These are phyloP conservation scores for Ceratocystis ficicola DNA, from an alignment of 2,329 filamentous ascomycete species.

Conservation along the genomic window DNA sequence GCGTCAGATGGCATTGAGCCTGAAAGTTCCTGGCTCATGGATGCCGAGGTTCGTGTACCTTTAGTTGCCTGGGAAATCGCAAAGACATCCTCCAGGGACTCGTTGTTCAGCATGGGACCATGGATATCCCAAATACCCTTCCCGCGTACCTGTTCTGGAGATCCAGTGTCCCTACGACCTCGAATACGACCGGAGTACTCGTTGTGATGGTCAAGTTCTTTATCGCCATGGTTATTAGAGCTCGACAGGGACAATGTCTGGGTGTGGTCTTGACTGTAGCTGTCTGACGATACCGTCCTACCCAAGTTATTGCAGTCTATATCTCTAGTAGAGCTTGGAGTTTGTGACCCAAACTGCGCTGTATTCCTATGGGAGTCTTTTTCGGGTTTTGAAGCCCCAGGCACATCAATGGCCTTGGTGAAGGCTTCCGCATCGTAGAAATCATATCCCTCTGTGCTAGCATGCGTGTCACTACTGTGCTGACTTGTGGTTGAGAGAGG, in stretches of 20 bases:
- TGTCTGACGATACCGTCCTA: slow-evolving; percentile 3
- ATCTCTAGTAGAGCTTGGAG: slow-evolving; percentile 6
- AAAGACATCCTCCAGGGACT: slow-evolving; percentile 3
- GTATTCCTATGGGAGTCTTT: neutral
- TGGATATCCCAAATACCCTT: slow-evolving; percentile 14
- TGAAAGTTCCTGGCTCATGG: slow-evolving; percentile 10
- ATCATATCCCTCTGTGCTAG: slow-evolving; percentile 50
- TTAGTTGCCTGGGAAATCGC: slow-evolving; percentile 4
- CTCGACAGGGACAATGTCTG: neutral
- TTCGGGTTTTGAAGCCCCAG: slow-evolving; percentile 23
- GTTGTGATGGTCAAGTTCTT: slow-evolving; percentile 27
- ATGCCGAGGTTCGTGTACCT: neutral
- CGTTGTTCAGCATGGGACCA: neutral
- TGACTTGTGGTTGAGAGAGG: slow-evolving; percentile 42
- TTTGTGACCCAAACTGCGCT: slow-evolving; percentile 9
- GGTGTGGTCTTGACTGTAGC: neutral
- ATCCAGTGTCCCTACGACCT: slow-evolving; percentile 26
- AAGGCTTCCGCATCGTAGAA: slow-evolving; percentile 51
- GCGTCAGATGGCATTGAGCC: slow-evolving; percentile 12
- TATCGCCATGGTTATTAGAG: neutral
- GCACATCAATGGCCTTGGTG: slow-evolving; percentile 42
- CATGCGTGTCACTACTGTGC: slow-evolving; percentile 36
- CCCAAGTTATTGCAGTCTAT: slow-evolving; percentile 8
- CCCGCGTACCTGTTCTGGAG: neutral
- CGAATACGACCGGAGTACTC: slow-evolving; percentile 39